Evolutionary conservation across 176 grass and related monocot genomes (phyloP).

Genomic region (Ananas comosus): DNA sequence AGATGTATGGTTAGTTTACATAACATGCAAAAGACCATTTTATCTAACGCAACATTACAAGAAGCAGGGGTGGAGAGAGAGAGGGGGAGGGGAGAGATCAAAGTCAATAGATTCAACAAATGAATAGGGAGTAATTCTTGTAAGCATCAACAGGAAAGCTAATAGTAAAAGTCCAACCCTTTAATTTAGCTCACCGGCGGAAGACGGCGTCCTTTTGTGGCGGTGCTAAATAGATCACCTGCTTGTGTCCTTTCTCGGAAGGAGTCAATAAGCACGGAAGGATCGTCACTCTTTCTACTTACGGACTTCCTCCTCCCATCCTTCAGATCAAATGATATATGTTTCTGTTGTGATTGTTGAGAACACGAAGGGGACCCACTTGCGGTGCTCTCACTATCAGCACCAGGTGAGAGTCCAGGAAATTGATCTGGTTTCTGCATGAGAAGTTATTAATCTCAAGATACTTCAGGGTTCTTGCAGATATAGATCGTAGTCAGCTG

Average conservation of each 20-base stretch:
- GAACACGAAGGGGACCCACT: constrained; percentile 66
- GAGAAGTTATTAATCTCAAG: neutral
- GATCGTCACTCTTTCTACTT: constrained; percentile 61
- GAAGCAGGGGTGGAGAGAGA: constrained; percentile 8
- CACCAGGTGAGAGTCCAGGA: constrained; percentile 42
- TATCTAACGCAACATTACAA: too few species aligned
- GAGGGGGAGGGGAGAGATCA: neutral
- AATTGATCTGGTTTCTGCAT: constrained; percentile 79
- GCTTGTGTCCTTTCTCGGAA: constrained; percentile 82
- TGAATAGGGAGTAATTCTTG: too few species aligned
- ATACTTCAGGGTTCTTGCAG: constrained; percentile 10
- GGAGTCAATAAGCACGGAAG: constrained; percentile 29
- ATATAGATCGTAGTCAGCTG: constrained; percentile 1
- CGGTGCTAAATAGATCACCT: constrained; percentile 79
- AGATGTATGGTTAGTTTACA: too few species aligned
- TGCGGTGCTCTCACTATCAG: constrained; percentile 57
- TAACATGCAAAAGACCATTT: too few species aligned
- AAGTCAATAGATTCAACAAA: too few species aligned
- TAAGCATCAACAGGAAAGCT: too few species aligned
- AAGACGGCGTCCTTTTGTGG: constrained; percentile 47
- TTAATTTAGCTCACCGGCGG: constrained; percentile 49
- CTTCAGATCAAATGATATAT: constrained; percentile 59
- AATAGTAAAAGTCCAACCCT: too few species aligned
- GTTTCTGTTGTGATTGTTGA: constrained; percentile 65
- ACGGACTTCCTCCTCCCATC: constrained; percentile 88